Base-by-base conservation (phyloP, 805 yeast species). In the Wickerhamomyces chaumierensis region DNA sequence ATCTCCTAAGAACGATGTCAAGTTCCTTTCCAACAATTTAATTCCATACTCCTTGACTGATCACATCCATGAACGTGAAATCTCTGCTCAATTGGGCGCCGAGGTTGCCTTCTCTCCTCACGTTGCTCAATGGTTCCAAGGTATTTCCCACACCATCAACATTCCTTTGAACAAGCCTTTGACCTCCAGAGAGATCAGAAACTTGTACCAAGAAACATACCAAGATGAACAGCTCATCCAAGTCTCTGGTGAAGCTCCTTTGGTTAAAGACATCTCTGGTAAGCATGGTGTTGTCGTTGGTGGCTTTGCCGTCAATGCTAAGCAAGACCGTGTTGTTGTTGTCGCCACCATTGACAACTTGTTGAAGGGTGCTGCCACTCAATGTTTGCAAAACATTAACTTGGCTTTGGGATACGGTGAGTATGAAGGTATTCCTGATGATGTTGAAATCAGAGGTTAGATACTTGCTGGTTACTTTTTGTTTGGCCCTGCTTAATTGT, bases 111-210 rank as follows among this genome's bases (percentile, higher is more conserved):
- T 92, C 60, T 76, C 83, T 47, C 98, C 99, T 17, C 99, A 92
- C 55, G 99, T 92, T 43, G 98, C 96, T 2, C 94, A 82, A 59
- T 92, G 98, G 98, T 92, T 92, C 77, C 97, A 94, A 65, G 99
- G 99, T 51, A 92, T 92, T 49, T 72, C 95, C 2, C 83, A 83
- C 53, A 90, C 99, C 17, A 80, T 92, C 39, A 78, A 86, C 33
- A 82, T 92, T 42, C 98, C 98, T 38, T 73, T 92, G 54, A 79
- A 74, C 51, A 66, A 72, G 44, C 66, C 69, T 32, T 63, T 88
- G 47, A 74, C 90, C 8, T 71, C 92, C 11, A 76, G 94, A 57
- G 95, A 86, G 41, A 72, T 87, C 47, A 75, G 94, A 63, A 74
- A 80, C 57, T 62, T 90, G 43, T 92, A 82, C 66, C 90, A 84